Evolutionary conservation across 2,329 filamentous ascomycete genomes (phyloP), one percentile per base, ranked within the genome.

Genomic region (Aspergillus fijiensis): DNA sequence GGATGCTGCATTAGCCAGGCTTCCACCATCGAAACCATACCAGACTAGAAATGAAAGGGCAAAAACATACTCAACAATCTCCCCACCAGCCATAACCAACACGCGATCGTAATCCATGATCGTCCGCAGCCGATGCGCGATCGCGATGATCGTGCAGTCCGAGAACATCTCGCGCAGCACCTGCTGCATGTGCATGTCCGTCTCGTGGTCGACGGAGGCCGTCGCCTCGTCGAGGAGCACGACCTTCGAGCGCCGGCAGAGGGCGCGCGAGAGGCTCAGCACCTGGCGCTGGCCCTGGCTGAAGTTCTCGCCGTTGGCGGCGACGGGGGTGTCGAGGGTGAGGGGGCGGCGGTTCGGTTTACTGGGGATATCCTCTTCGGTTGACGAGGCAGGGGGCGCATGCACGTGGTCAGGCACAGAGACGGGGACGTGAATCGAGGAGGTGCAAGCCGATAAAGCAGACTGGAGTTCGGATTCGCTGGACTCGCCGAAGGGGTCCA

Each of bases 181-280:
- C 14, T 81, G 76, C 71, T 88, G 85, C 58, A 88, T 86, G 23
- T 79, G 78, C 21, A 79, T 77, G 0, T 86, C 86, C 1, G 86
- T 88, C 58, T 77, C 79, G 51, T 81, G 80, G 59, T 88, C 86
- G 54, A 88, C 87, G 0, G 82, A 85, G 2, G 86, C 85, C 3
- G 86, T 88, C 2, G 86, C 86, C 70, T 88, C 86, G 61, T 88
- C 86, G 27, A 88, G 82, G 14, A 88, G 82, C 21, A 88, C 77
- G 51, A 70, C 63, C 2, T 85, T 85, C 51, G 84, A 86, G 4
- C 82, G 77, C 1, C 86, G 76, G n/a, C 87, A 75, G 0, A 88
- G 82, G 0, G 86, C 86, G 4, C 86, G 77, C 0, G 82, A 84
- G 14, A 88, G 83, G 6, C 84, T 84, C 0, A 88, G 80, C 4